phyloP scores from a whole-genome alignment of 1,284 basidiomycete species.

The Schizopora paradoxa region DNA sequence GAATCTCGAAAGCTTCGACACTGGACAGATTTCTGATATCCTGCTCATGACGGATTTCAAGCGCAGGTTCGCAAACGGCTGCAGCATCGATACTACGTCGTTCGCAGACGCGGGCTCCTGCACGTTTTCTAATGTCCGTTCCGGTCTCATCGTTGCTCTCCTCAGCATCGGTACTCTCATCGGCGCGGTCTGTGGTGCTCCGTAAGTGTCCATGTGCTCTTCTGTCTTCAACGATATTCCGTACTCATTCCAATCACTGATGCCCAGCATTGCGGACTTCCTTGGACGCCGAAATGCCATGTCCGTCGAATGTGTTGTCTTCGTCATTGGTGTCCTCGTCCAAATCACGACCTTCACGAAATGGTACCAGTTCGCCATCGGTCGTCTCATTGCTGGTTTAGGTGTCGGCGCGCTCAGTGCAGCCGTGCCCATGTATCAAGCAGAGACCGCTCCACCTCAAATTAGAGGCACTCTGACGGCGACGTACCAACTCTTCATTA shows the following conservation, averaged over 20 bases:
- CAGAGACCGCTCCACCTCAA: conserved; percentile 71
- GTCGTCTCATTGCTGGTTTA: conserved; percentile 62
- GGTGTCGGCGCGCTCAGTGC: conserved; percentile 70
- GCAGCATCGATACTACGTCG: too few species aligned
- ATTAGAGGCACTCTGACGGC: conserved; percentile 72
- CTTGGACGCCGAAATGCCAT: conserved; percentile 71
- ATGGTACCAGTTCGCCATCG: conserved; percentile 67
- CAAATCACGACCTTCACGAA: conserved; percentile 44
- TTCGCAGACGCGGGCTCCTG: conserved; percentile 41
- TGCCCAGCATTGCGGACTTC: conserved; percentile 44
- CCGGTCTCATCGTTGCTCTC: conserved; percentile 65
- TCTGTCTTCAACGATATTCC: not conserved
- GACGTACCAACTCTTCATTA: conserved; percentile 73
- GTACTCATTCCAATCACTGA: not conserved
- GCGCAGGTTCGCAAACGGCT: conserved; percentile 50
- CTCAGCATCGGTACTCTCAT: conserved; percentile 61
- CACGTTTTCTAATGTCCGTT: conserved; percentile 46
- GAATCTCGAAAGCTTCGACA: conserved; percentile 44
- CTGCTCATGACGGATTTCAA: conserved; percentile 72
- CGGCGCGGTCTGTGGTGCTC: conserved; percentile 57
- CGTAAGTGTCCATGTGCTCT: too few species aligned
- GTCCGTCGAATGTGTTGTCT: conserved; percentile 60
- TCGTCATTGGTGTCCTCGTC: conserved; percentile 67
- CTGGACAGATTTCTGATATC: conserved; percentile 76
- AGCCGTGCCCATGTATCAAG: conserved; percentile 77